These are phyloP conservation scores for Delphinella strobiligena DNA, from an alignment of 2,329 filamentous ascomycete species.

Conservation along the genomic window DNA sequence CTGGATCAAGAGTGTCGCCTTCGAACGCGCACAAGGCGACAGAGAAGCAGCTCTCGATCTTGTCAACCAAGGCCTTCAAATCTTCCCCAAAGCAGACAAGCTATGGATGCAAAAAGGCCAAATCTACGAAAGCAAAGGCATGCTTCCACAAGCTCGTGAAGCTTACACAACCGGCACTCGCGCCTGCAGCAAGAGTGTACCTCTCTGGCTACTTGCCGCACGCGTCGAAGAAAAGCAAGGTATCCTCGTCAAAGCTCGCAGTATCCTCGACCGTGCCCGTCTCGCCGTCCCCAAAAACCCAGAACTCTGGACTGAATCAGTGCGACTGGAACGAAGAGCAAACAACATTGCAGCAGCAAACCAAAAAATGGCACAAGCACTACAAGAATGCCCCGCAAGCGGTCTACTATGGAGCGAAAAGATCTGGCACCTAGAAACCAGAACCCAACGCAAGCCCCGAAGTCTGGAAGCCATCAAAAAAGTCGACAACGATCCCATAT, in stretches of 20 bases:
- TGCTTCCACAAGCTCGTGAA: constrained; percentile 73
- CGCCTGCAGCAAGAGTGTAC: constrained; percentile 69
- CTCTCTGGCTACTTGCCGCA: constrained; percentile 81
- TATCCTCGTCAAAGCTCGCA: constrained; percentile 80
- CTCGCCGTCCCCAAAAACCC: constrained; percentile 76
- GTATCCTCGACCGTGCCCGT: constrained; percentile 81
- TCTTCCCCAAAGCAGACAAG: constrained; percentile 77
- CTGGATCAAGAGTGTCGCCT: constrained; percentile 92
- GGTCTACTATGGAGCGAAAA: constrained; percentile 87
- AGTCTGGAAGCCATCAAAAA: constrained; percentile 93
- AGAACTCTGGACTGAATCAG: constrained; percentile 84
- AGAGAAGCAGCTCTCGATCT: constrained; percentile 73
- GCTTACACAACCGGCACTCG: constrained; percentile 82
- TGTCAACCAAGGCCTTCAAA: constrained; percentile 71
- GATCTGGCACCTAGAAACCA: constrained; percentile 85
- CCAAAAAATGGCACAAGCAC: constrained; percentile 81
- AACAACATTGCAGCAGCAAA: constrained; percentile 72
- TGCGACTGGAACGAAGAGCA: constrained; percentile 80
- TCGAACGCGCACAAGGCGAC: constrained; percentile 76
- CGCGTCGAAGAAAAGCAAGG: constrained; percentile 78
- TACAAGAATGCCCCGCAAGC: constrained; percentile 80
- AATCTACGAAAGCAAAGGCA: constrained; percentile 77
- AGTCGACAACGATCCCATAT: constrained; percentile 77
- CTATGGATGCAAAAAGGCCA: constrained; percentile 99
- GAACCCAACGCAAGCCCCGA: constrained; percentile 84